These are phyloP conservation scores for Nicotiana tomentosiformis DNA, from an alignment of 257 asterid species.

Conservation along the genomic window DNA sequence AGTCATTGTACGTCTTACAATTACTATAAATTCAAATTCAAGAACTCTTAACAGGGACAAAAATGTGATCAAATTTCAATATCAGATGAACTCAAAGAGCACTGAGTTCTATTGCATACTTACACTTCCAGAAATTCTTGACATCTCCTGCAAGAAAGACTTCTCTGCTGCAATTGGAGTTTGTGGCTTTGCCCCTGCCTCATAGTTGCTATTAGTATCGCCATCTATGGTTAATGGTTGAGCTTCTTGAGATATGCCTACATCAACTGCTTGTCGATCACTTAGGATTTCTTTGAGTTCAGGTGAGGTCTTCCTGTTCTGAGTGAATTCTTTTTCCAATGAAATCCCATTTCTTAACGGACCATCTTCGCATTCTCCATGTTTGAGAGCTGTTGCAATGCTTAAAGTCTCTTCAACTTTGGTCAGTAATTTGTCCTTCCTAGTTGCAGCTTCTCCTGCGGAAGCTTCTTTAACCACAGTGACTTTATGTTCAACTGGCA, in stretches of 20 bases:
- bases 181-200: background rate
- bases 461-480: background rate
- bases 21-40: background rate
- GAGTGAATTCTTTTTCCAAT: background rate
- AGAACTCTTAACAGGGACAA: background rate
- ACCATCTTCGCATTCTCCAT: background rate
- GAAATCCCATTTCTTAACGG: background rate
- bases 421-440: conserved; percentile 18
- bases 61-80: background rate
- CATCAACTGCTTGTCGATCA: background rate
- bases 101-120: background rate
- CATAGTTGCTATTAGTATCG: background rate
- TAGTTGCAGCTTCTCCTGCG: conserved; percentile 10
- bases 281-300: background rate
- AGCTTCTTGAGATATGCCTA: background rate
- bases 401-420: conserved; percentile 11
- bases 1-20: background rate
- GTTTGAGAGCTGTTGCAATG: background rate
- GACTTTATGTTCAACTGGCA: conserved; percentile 13
- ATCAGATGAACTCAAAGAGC: background rate
- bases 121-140: background rate
- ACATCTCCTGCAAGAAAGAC: background rate
- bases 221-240: background rate
- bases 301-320: background rate
- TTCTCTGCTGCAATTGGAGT: background rate